Percentiles rank a stretch among this genome's conserved stretches.
Conservation (phyloP, 805 yeast genomes). For the Lipomyces yamadae region DNA sequence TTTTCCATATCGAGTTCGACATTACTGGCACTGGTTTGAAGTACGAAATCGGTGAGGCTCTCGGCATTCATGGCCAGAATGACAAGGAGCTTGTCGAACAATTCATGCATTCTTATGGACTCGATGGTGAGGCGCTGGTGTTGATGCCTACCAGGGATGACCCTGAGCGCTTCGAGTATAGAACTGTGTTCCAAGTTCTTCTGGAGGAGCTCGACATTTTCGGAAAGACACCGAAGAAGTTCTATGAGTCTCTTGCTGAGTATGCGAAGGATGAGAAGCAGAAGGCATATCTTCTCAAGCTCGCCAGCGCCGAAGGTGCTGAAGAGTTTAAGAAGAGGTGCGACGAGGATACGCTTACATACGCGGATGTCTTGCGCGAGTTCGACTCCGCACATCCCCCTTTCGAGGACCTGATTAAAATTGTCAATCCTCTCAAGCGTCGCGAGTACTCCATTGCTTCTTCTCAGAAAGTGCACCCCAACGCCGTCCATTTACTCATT, state of each 20-base stretch:
- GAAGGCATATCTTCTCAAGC: conserved; percentile 60
- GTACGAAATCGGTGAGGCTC: conserved; percentile 94
- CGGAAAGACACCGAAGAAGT: conserved; percentile 95
- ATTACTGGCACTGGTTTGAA: conserved; percentile 86
- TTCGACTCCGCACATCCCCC: conserved; percentile 83
- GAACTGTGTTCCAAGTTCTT: conserved; percentile 82
- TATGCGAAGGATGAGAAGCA: conserved; percentile 74
- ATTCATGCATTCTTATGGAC: conserved; percentile 73
- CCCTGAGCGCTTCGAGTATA: conserved; percentile 60
- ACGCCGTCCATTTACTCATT: conserved; percentile 85
- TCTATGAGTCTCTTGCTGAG: conserved; percentile 79
- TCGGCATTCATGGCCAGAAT: conserved; percentile 93
- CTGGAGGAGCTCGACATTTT: conserved; percentile 82
- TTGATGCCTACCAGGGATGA: conserved; percentile 74
- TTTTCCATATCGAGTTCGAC: conserved; percentile 95
- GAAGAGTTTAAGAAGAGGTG: conserved; percentile 80
- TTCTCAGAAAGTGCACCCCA: conserved; percentile 88
- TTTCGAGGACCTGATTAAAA: conserved; percentile 66
- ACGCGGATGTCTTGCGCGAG: conserved; percentile 77
- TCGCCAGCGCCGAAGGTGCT: conserved; percentile 82
- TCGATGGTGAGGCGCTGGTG: conserved; percentile 69
- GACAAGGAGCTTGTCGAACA: conserved; percentile 63
- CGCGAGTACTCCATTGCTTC: conserved; percentile 98
- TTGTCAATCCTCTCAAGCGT: conserved; percentile 88
- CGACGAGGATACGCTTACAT: conserved; percentile 80